Evolutionary conservation across 106 monocot genomes (phyloP), one percentile per base, ranked within the genome.

Genomic region (Phalaenopsis aphrodite): DNA sequence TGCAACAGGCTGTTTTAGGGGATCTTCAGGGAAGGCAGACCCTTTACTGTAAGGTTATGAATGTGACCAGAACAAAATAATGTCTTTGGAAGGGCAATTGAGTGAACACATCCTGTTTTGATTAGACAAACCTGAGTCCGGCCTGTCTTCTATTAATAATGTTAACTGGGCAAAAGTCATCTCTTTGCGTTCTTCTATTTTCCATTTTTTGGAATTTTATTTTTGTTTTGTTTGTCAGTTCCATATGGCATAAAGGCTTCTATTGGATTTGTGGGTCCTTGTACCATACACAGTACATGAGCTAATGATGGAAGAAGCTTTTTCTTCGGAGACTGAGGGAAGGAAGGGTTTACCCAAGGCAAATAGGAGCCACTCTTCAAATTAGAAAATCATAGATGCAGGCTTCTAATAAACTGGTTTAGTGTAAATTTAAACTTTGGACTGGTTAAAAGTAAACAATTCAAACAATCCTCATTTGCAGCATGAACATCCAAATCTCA

Each of bases 1-100:
- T 65, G 24, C 64, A 65, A 65, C 64, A 65, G 64, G 64, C 64
- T 65, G 64, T 65, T 65, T 65, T 65, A 24, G 24, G 64, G 64
- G 1, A 24, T 65, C 24, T 24, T 65, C 23, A 24, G n/a, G n/a
- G 64, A 21, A 65, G 7, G 64, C 64, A 65, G 24, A 3, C 64
- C 64, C 24, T 24, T 9, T 65, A 21, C 71, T 71, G 71, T 30
- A 39, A 71, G 71, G 38, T 71, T n/a, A 41, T 71, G 71, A 71
- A 52, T 52, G 52, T 12, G 52, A 52, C 52, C 52, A 52, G 52
- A 52, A 52, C 1, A 14, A 52, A 52, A 52, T 52, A 52, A 52
- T 71, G 71, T 1, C 37, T 37, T 71, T n/a, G 38, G 21, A 71
- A 71, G 71, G 64, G 64, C 64, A 65, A 21, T 65, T 65, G 64